Conservation (phyloP, 352 stramenopile genomes). For the Phytopythium vexans region DNA sequence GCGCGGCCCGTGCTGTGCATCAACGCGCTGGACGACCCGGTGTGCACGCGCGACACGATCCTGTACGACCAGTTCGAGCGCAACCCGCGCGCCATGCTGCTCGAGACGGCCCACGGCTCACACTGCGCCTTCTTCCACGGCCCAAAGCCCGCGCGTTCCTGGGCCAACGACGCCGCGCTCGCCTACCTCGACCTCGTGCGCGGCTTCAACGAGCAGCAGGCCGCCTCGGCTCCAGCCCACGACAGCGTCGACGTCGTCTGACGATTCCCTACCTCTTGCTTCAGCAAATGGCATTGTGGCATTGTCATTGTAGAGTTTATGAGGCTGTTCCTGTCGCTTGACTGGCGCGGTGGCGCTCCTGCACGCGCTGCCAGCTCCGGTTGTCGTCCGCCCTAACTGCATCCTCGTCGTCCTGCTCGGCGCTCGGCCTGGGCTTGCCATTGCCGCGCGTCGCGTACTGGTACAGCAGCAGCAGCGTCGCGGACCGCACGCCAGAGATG, state of each 20-base stretch:
- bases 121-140: conserved; percentile 45
- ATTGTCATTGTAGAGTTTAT: no score
- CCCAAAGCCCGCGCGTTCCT: conserved; percentile 46
- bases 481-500: conserved; percentile 89
- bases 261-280: neutral
- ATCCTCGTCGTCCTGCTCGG: conserved; percentile 10
- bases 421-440: conserved; percentile 7
- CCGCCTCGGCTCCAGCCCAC: neutral
- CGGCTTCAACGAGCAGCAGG: conserved; percentile 22
- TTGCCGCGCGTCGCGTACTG: conserved; percentile 60
- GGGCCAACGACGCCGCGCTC: conserved; percentile 57
- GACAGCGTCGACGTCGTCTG: neutral
- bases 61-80: conserved; percentile 26
- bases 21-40: conserved; percentile 46
- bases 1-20: conserved; percentile 28
- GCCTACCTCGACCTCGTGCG: conserved; percentile 56
- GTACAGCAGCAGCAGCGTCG: conserved; percentile 73
- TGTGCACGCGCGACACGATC: conserved; percentile 36
- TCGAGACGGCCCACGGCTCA: conserved; percentile 29
- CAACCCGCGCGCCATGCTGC: conserved; percentile 27
- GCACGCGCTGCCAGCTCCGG: no score
- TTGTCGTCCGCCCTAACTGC: neutral
- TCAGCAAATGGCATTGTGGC: no score
- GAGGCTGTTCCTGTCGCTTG: no score
- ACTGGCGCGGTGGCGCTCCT: no score